Percentiles rank a stretch among this genome's conserved stretches.
These are phyloP conservation scores for Hanseniaspora pseudoguilliermondii DNA, from an alignment of 805 yeast genomes.

Conservation along the genomic window DNA sequence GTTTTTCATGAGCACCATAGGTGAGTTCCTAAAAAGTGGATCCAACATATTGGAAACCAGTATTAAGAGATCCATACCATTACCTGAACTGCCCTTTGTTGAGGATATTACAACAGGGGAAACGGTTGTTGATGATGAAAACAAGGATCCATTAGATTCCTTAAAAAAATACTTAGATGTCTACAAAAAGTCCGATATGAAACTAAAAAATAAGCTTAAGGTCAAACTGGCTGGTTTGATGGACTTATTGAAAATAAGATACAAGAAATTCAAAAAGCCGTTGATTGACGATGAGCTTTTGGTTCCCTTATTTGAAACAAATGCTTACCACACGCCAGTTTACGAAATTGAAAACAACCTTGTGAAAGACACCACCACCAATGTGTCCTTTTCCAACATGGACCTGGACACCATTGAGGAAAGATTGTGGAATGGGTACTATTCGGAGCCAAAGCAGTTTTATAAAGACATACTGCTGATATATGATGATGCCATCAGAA, in stretches of 20 bases:
- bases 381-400: constrained; percentile 67
- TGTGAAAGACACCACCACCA: constrained; percentile 72
- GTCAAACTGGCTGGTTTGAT: constrained; percentile 74
- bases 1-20: constrained; percentile 45
- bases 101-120: constrained; percentile 19
- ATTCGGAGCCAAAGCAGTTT: constrained; percentile 84
- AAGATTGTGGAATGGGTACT: constrained; percentile 91
- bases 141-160: constrained; percentile 1
- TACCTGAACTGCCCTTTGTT: constrained; percentile 30
- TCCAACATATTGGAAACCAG: constrained; percentile 63
- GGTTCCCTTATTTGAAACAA: constrained; percentile 65
- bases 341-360: constrained; percentile 50
- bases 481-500: constrained; percentile 56
- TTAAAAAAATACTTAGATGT: constrained; percentile 35
- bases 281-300: constrained; percentile 65
- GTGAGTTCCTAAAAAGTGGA: constrained; percentile 44
- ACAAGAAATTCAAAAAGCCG: constrained; percentile 84
- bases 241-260: constrained; percentile 78
- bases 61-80: constrained; percentile 33
- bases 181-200: constrained; percentile 52
- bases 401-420: constrained; percentile 91
- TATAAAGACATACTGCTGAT: constrained; percentile 75
- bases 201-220: constrained; percentile 71
- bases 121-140: constrained; percentile 25
- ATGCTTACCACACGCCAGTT: constrained; percentile 27